Evolutionary conservation across 1,284 basidiomycete species (phyloP), one percentile per base, ranked within the genome.

Genomic region (Cutaneotrichosporon mucoides): DNA sequence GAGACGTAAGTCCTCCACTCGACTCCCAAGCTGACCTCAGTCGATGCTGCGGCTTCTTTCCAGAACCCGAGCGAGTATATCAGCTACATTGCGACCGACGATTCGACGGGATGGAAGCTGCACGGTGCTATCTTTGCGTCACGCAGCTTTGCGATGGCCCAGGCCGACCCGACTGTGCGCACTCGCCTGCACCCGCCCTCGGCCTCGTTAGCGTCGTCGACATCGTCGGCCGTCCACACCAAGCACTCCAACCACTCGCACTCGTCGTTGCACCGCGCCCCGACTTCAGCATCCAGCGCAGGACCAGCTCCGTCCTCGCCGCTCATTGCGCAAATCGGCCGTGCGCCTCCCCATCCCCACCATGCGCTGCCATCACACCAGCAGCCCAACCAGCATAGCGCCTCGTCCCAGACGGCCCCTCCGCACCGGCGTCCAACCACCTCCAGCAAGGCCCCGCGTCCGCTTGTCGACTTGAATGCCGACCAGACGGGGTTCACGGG

Each of bases 1-100:
- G 78, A 90, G 75, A 49, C 63, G 73, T 75, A 51, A 67, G 73
- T 66, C 12, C 24, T 6, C n/a, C 34, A 49, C n/a, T 6, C 11
- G 43, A 40, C 41, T 16, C 7, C 11, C 16, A 4, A 3, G 35
- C 60, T 64, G 43, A 62, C 44, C 6, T 10, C 88, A 43, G 90
- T 89, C 12, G 90, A 94, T 68, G 88, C 88, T 66, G 80, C 89
- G 16, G 84, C 87, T 2, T 83, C 87, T 69, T 95, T 94, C 69
- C 90, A 93, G 79, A 86, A 91, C 73, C 84, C 85, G 6, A 81
- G 84, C 33, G 92, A 95, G 68, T 94, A 92, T 76, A 76, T 90
- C 59, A 90, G 92, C 70, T 80, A 86, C 54, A 90, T 95, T 71
- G 86, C 86, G 24, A 87, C 87, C 60, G 83, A 85, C 43, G 84